A percentile compares a stretch with the other conserved stretches of the same genome.
phyloP scores from a whole-genome alignment of 2,329 filamentous ascomycete genomes.

The Arthrobotrys pseudoclavata region DNA sequence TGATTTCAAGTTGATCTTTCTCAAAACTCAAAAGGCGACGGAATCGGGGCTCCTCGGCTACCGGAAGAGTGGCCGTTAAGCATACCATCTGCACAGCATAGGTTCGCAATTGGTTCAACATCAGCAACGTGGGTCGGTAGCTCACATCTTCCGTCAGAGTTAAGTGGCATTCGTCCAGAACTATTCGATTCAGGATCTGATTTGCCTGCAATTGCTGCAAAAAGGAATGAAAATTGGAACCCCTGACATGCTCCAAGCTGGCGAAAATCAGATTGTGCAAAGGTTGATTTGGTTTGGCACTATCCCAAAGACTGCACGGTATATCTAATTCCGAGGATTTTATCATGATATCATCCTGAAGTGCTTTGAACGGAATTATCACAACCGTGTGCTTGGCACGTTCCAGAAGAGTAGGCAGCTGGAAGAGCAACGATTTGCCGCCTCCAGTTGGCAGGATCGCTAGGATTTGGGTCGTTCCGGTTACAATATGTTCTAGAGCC shows the following conservation, averaged over 20 bases:
- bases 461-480: constrained; percentile 1
- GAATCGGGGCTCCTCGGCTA: background rate
- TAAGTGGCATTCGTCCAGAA: constrained; percentile 17
- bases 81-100: background rate
- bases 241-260: constrained; percentile 3
- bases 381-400: constrained; percentile 1
- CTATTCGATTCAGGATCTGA: background rate
- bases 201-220: constrained; percentile 8
- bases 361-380: constrained; percentile 17
- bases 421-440: constrained; percentile 15
- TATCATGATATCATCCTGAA: constrained; percentile 15
- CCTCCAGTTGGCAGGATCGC: background rate
- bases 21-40: constrained; percentile 6
- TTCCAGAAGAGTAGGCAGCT: background rate
- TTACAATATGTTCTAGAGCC: constrained; percentile 24
- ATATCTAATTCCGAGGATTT: background rate
- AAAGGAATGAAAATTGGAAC: constrained; percentile 10
- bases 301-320: background rate
- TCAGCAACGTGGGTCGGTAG: background rate
- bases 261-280: constrained; percentile 14
- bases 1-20: constrained; percentile 12
- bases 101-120: background rate
- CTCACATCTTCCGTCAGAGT: constrained; percentile 8
- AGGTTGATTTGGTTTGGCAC: background rate
- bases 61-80: background rate